Percentiles rank a stretch among this genome's conserved stretches.
These are phyloP conservation scores for Lactarius hatsudake DNA, from an alignment of 768 basidiomycete species.

Conservation along the genomic window DNA sequence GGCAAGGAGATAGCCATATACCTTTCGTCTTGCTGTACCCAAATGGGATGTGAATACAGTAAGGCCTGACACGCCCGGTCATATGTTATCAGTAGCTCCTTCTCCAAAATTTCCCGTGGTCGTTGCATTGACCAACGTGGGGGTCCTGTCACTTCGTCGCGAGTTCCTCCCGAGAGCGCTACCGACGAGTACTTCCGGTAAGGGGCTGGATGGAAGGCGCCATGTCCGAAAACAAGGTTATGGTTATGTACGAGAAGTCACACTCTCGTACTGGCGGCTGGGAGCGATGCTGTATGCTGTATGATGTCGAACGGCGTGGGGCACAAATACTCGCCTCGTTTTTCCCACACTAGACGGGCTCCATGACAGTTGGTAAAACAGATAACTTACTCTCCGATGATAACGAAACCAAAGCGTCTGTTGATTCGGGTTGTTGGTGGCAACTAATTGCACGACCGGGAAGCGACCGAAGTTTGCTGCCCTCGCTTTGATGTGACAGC, in stretches of 20 bases:
- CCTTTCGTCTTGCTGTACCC: conserved; percentile 1
- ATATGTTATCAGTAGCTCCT: conserved; percentile 6
- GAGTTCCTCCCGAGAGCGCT: conserved; percentile 11
- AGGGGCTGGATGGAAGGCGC: neutral
- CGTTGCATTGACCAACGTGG: conserved; percentile 6
- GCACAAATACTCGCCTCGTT: neutral
- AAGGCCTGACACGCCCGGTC: neutral
- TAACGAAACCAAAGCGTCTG: conserved; percentile 16
- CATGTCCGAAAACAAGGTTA: neutral
- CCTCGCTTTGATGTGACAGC: conserved; percentile 17
- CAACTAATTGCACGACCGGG: conserved; percentile 14
- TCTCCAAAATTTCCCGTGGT: conserved; percentile 11
- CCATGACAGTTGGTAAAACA: conserved; percentile 6
- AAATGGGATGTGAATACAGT: neutral
- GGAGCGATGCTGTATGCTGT: neutral
- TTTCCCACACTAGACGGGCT: conserved; percentile 11
- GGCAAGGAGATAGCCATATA: conserved; percentile 1
- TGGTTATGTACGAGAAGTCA: neutral
- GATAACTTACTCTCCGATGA: conserved; percentile 1
- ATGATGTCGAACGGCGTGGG: neutral
- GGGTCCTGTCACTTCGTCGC: conserved; percentile 4
- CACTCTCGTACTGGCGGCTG: neutral
- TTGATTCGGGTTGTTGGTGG: conserved; percentile 7
- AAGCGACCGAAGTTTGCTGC: conserved; percentile 1
- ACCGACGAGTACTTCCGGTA: conserved; percentile 2